Percentiles rank a stretch among this genome's conserved stretches.
Conservation (phyloP, 306 rosid genomes). For the Carpinus fangiana region DNA sequence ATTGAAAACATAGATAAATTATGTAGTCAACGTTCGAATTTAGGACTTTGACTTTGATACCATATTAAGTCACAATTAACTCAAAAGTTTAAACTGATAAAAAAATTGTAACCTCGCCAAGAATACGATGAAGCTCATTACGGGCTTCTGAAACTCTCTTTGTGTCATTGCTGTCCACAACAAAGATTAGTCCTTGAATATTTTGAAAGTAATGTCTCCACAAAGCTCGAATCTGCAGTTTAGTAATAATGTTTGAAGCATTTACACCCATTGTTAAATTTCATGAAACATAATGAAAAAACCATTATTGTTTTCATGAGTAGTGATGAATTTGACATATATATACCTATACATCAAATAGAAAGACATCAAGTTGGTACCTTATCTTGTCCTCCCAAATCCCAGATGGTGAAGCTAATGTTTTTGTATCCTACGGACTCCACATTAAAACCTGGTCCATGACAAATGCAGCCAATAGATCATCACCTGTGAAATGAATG, state of each 20-base stretch:
- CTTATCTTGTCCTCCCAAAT: conserved; percentile 59
- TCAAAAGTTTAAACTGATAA: too few species aligned
- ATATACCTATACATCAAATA: background rate
- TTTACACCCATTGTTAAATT: background rate
- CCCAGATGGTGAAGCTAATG: conserved; percentile 46
- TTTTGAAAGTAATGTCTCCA: conserved; percentile 59
- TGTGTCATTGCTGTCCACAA: conserved; percentile 51
- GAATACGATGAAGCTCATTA: conserved; percentile 45
- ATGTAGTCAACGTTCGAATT: too few species aligned
- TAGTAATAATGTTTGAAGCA: background rate
- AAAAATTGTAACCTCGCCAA: conserved; percentile 26
- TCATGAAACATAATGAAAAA: background rate
- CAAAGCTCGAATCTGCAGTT: conserved; percentile 46
- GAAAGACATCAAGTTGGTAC: conserved; percentile 22
- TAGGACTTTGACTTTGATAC: too few species aligned
- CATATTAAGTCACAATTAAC: too few species aligned
- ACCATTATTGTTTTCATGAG: background rate
- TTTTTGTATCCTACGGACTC: conserved; percentile 48
- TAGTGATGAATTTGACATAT: too few species aligned
- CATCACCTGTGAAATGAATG: background rate
- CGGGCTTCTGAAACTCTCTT: conserved; percentile 48
- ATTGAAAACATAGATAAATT: too few species aligned
- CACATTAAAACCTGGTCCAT: conserved; percentile 53
- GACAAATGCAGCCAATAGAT: conserved; percentile 6
- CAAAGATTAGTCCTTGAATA: conserved; percentile 46